These are phyloP conservation scores for Lizonia empirigonia DNA, from an alignment of 2,329 filamentous ascomycete genomes.

Conservation along the genomic window DNA sequence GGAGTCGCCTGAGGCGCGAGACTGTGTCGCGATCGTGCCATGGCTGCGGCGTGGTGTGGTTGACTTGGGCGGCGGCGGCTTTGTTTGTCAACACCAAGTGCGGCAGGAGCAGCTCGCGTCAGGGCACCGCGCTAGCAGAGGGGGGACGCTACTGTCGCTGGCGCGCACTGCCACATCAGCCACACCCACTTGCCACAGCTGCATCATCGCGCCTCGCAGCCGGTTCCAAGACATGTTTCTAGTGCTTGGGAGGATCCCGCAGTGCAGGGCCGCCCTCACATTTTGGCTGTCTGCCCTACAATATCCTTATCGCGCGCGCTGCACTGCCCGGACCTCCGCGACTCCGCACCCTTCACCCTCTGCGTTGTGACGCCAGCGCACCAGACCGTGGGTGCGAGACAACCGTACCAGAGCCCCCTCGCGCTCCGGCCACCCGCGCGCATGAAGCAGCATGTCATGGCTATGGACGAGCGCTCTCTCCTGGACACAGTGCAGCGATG, in stretches of 20 bases:
- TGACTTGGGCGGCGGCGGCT: constrained; percentile 20
- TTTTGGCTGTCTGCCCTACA: not conserved
- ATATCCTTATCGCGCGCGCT: not conserved
- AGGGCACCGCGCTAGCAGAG: not conserved
- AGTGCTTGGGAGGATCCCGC: constrained; percentile 2
- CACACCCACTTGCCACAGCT: not conserved
- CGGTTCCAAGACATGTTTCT: constrained; percentile 13
- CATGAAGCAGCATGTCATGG: constrained; percentile 21
- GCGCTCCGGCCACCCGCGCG: constrained; percentile 5
- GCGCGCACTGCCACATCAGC: not conserved
- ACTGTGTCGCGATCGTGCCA: constrained; percentile 61
- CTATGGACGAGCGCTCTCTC: constrained; percentile 32
- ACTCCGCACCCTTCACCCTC: constrained; percentile 25
- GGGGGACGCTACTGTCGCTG: not conserved
- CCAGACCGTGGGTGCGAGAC: not conserved
- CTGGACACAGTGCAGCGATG: constrained; percentile 29
- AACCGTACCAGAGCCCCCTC: not conserved
- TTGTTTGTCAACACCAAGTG: constrained; percentile 34
- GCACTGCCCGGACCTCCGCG: constrained; percentile 7
- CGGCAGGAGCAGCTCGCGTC: constrained; percentile 8
- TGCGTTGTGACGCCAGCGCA: constrained; percentile 18
- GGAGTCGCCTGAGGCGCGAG: constrained; percentile 12
- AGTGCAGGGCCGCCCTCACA: constrained; percentile 1
- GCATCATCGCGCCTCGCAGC: constrained; percentile 5
- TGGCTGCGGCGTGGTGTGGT: constrained; percentile 36